Base-by-base conservation (phyloP, 2,329 filamentous ascomycete genomes). In the Aaosphaeria pasadenensis region DNA sequence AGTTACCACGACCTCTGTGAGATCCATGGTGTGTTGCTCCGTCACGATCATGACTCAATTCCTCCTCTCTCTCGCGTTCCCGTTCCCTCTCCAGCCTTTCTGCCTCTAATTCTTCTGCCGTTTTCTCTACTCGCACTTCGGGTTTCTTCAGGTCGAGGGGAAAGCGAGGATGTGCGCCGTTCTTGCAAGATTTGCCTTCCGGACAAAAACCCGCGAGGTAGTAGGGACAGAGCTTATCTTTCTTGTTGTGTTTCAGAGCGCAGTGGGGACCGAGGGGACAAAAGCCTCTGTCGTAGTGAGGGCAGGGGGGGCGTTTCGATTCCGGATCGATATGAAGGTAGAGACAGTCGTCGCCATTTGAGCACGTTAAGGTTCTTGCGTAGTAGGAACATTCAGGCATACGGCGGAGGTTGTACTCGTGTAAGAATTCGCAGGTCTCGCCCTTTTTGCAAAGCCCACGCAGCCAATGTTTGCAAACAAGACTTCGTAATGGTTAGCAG, bases 331-430 rank as follows among this genome's bases (percentile, higher is more conserved):
- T 88, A 73, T 96, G 90, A 42, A 95, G 84, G 70, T 95, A 96
- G 5, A 95, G 78, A 66, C 94, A 99, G 74, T 99, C 94, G 71
- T 97, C 92, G 57, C 92, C 94, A 73, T 96, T 96, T 54, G 88
- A 89, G 74, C 94, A 99, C 70, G 95, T 96, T 47, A 90, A 90
- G 66, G 94, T 95, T 52, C 91, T 83, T 49, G 91, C 86, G 74
- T 92, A 97, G 73, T 96, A 95, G 66, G 95, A 95, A 75, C 94
- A 99, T 75, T 97, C 94, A 54, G 94, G 91, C 90, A 97, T 97
- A 72, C 94, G 91, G 55, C 94, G 86, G 59, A 99, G 82, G 74
- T 99, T 97, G 78, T 96, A 99, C 74, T 97, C 94, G 79, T 99
- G 94, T 43, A 97, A 79, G 64, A 97, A 99, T 76, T 99, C 94